phyloP scores from a whole-genome alignment of 164 flowering plant species.

The Macadamia tetraphylla region DNA sequence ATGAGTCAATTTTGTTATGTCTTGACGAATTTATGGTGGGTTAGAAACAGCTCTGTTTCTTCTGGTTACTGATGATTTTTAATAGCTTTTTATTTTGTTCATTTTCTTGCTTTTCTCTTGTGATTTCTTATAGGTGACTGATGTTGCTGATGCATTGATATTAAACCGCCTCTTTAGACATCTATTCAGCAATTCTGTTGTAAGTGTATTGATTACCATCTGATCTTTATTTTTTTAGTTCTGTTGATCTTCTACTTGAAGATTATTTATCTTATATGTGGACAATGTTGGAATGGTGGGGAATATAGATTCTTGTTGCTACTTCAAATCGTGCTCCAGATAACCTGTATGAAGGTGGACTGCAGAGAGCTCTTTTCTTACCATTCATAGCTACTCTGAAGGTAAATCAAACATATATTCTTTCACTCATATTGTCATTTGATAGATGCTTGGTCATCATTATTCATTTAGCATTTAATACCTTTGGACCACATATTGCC shows the following conservation, averaged over 20 bases:
- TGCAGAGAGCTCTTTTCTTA: constrained; percentile 94
- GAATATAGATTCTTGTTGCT: constrained; percentile 76
- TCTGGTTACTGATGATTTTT: constrained; percentile 10
- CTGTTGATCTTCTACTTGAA: constrained; percentile 2
- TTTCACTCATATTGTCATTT: neutral
- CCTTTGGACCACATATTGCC: too few species aligned
- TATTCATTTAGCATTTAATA: too few species aligned
- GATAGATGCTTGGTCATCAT: too few species aligned
- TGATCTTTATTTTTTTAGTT: neutral
- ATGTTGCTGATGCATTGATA: constrained; percentile 97
- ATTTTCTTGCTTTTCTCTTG: constrained; percentile 3
- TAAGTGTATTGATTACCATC: constrained; percentile 33
- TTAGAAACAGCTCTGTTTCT: neutral
- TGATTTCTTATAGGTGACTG: constrained; percentile 58
- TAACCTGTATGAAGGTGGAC: constrained; percentile 85
- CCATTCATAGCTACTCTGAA: constrained; percentile 90
- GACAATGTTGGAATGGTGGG: constrained; percentile 11
- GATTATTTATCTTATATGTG: constrained; percentile 2
- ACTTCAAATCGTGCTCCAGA: constrained; percentile 99
- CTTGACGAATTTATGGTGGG: constrained; percentile 97
- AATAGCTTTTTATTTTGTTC: neutral
- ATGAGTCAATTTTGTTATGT: constrained; percentile 84
- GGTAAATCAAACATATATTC: constrained; percentile 35
- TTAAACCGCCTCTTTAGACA: constrained; percentile 86
- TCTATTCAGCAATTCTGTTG: constrained; percentile 72